phyloP scores from a whole-genome alignment of 306 rosid genomes.

The Abrus pulchellus region DNA sequence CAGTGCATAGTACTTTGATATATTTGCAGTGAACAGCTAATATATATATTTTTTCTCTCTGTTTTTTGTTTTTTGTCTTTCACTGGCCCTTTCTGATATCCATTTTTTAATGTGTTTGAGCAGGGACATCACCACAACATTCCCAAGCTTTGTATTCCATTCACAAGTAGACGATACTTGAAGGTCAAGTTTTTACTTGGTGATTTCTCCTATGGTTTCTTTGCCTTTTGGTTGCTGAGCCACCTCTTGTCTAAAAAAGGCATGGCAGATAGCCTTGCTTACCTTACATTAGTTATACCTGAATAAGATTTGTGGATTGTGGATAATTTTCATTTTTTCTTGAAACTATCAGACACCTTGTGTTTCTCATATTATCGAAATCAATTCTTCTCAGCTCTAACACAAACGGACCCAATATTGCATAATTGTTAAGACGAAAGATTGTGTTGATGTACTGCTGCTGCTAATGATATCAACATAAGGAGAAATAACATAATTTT shows the following conservation, averaged over 20 bases:
- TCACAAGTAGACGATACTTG: constrained; percentile 92
- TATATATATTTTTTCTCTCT: background rate
- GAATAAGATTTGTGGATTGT: constrained; percentile 44
- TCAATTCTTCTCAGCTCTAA: no score
- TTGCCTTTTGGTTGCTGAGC: constrained; percentile 44
- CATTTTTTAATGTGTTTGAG: constrained; percentile 41
- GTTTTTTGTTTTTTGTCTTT: background rate
- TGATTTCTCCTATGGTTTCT: constrained; percentile 37
- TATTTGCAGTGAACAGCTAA: background rate
- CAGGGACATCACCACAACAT: constrained; percentile 98
- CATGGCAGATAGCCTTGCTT: constrained; percentile 41
- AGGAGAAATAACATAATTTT: no score
- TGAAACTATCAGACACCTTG: constrained; percentile 6
- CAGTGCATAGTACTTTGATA: background rate
- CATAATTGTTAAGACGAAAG: no score
- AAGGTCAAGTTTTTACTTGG: constrained; percentile 35
- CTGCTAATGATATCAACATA: no score
- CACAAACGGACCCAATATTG: no score
- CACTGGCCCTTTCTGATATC: constrained; percentile 15
- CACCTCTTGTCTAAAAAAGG: constrained; percentile 35
- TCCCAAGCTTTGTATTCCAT: constrained; percentile 94
- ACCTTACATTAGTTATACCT: constrained; percentile 33
- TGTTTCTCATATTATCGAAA: constrained; percentile 8
- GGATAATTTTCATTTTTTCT: constrained; percentile 36
- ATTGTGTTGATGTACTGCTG: no score